These are phyloP conservation scores for Parietaria judaica DNA, from an alignment of 306 rosid genomes.

Conservation along the genomic window DNA sequence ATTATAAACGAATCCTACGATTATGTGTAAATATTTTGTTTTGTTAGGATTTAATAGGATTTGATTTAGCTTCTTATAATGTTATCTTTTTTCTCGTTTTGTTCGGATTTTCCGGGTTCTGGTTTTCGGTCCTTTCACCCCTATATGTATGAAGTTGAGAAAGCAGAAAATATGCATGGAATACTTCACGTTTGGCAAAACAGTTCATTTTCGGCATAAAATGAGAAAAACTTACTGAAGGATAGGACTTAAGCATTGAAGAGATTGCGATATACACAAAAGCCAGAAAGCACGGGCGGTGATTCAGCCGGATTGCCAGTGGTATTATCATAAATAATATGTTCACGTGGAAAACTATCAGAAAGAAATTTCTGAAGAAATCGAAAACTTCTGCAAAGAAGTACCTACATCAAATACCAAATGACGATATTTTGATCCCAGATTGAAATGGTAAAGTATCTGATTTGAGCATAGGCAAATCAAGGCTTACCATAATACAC, in stretches of 20 bases:
- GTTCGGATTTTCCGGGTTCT: too few species aligned
- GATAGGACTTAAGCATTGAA: conserved; percentile 85
- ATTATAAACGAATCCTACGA: conserved; percentile 1
- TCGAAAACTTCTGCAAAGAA: conserved; percentile 96
- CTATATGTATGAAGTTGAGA: background rate
- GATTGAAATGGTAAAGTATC: conserved; percentile 6
- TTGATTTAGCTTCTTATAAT: background rate
- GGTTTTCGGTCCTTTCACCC: background rate
- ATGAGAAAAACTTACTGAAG: conserved; percentile 44
- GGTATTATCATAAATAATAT: conserved; percentile 78
- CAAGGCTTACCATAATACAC: conserved; percentile 74
- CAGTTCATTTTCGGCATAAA: background rate
- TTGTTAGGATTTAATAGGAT: background rate
- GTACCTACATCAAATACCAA: conserved; percentile 53
- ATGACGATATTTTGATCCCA: conserved; percentile 17
- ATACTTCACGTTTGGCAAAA: background rate
- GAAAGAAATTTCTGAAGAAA: conserved; percentile 75
- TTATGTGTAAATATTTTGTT: background rate
- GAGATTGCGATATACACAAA: conserved; percentile 60
- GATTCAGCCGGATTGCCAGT: conserved; percentile 69
- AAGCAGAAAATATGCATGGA: background rate
- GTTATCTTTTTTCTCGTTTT: background rate
- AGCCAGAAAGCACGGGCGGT: conserved; percentile 86
- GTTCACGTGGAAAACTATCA: conserved; percentile 82
- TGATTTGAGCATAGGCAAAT: background rate